Evolutionary conservation across 306 rosid species (phyloP).

Genomic region (Cicer cuneatum): DNA sequence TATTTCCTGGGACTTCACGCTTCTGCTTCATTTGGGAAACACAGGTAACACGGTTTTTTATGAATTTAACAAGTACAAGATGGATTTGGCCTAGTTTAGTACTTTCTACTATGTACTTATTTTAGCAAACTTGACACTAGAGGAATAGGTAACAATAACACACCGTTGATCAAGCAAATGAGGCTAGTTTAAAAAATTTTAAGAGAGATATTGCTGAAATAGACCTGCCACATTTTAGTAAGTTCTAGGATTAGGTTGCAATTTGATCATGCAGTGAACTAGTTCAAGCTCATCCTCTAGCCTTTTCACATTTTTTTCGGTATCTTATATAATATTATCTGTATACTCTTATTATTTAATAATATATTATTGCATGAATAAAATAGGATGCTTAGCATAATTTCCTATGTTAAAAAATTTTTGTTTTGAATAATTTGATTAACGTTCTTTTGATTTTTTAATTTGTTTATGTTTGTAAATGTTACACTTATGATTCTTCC

Average conservation of each 20-base stretch:
- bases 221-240: neutral
- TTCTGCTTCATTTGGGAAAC: conserved; percentile 27
- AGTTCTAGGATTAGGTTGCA: conserved; percentile 19
- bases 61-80: conserved; percentile 19
- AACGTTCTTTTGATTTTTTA: conserved; percentile 25
- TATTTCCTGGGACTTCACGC: neutral
- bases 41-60: neutral
- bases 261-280: conserved; percentile 30
- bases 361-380: conserved; percentile 16
- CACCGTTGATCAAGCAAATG: conserved; percentile 27
- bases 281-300: conserved; percentile 28
- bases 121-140: conserved; percentile 22
- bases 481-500: conserved; percentile 27
- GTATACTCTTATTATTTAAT: conserved; percentile 26
- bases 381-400: conserved; percentile 17
- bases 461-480: conserved; percentile 2
- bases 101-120: conserved; percentile 29
- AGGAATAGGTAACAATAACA: conserved; percentile 9
- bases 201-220: conserved; percentile 20
- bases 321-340: neutral
- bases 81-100: conserved; percentile 32
- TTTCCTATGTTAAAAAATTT: conserved; percentile 17
- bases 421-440: conserved; percentile 33
- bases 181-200: conserved; percentile 30
- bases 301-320: conserved; percentile 12